These are phyloP conservation scores for Fistulifera solaris DNA, from an alignment of 108 stramenopile species.

Conservation along the genomic window DNA sequence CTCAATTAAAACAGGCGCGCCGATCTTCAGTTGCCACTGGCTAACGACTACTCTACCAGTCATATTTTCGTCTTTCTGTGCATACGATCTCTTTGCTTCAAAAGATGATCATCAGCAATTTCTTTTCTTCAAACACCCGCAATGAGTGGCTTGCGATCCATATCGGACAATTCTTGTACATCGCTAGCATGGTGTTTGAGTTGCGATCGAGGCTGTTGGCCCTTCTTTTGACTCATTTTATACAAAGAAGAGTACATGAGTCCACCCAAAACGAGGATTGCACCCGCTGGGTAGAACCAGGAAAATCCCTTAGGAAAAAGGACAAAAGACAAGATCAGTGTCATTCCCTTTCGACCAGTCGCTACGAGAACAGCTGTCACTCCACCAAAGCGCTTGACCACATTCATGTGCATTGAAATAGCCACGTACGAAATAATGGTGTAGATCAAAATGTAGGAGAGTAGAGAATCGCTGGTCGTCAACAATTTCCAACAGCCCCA, in stretches of 20 bases:
- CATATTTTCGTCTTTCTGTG: too few relatives aligned
- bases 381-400: conserved; percentile 89
- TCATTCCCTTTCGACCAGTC: conserved; percentile 91
- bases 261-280: conserved; percentile 84
- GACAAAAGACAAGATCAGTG: conserved; percentile 70
- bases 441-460: conserved; percentile 62
- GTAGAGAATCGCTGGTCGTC: conserved; percentile 25
- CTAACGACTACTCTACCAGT: too few relatives aligned
- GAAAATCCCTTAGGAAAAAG: conserved; percentile 89
- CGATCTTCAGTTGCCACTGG: too few relatives aligned
- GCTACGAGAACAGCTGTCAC: conserved; percentile 88
- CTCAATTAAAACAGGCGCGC: too few relatives aligned
- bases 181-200: too few relatives aligned
- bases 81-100: too few relatives aligned
- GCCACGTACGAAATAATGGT: conserved; percentile 87
- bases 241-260: conserved; percentile 54
- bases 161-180: too few relatives aligned
- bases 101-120: too few relatives aligned
- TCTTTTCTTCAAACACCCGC: too few relatives aligned
- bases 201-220: too few relatives aligned
- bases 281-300: conserved; percentile 83
- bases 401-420: conserved; percentile 83
- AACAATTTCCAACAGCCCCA: conserved; percentile 59
- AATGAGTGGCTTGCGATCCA: too few relatives aligned
- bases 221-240: conserved; percentile 49